Conservation (phyloP, 192 early-diverging fungal genomes). For the Polychytrium aggregatum region DNA sequence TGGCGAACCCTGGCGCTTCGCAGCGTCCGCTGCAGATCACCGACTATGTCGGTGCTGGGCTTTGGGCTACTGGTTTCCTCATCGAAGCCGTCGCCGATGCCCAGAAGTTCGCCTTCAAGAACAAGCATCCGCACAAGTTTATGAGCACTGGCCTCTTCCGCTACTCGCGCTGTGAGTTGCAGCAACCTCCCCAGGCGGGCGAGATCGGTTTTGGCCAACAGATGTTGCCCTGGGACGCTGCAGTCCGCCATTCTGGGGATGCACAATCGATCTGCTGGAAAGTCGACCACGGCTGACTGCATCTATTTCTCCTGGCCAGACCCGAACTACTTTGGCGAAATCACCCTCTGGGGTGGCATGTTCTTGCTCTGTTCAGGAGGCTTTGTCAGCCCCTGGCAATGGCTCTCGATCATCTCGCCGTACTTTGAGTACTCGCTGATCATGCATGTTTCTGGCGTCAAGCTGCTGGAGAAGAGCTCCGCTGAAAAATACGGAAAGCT, state of each 20-base stretch:
- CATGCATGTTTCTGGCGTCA: conserved; percentile 24
- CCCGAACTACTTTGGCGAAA: conserved; percentile 45
- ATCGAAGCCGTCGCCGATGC: conserved; percentile 34
- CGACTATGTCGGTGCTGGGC: conserved; percentile 27
- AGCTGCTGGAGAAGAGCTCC: conserved; percentile 23
- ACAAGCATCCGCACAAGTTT: conserved; percentile 27
- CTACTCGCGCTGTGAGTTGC: conserved; percentile 22
- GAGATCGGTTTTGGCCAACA: too few relatives aligned
- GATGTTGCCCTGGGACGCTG: too few relatives aligned
- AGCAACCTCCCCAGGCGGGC: not conserved
- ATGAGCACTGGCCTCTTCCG: conserved; percentile 32
- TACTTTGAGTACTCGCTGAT: conserved; percentile 36
- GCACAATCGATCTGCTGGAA: too few relatives aligned
- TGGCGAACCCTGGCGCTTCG: conserved; percentile 20
- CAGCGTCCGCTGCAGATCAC: conserved; percentile 18
- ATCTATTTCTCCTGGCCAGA: too few relatives aligned
- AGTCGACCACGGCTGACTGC: too few relatives aligned
- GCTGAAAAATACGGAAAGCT: conserved; percentile 28
- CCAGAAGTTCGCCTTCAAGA: conserved; percentile 39
- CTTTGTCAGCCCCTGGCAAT: conserved; percentile 35
- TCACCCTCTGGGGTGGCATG: conserved; percentile 38
- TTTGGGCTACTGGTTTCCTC: conserved; percentile 34
- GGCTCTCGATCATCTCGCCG: conserved; percentile 31
- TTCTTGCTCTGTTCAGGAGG: conserved; percentile 32
- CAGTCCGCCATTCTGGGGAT: too few relatives aligned